Percentiles rank a stretch among this genome's conserved stretches.
phyloP scores from a whole-genome alignment of 2,329 filamentous ascomycete species.

The Monosporascus ibericus region DNA sequence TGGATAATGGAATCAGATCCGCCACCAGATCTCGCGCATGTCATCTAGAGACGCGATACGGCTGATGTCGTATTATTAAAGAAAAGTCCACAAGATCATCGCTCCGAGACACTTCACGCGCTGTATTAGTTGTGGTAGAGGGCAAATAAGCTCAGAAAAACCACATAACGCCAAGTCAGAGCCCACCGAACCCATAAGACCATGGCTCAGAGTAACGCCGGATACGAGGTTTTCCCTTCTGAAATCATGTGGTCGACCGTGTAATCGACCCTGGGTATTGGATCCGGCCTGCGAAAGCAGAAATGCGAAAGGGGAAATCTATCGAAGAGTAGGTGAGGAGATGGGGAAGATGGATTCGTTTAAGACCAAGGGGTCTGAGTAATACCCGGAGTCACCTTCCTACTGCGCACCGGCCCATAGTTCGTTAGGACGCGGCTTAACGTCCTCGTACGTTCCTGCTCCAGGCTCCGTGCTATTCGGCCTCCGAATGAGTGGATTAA shows the following conservation, averaged over 20 bases:
- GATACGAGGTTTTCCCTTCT: slow-evolving; percentile 5
- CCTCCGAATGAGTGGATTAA: slow-evolving; percentile 54
- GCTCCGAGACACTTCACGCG: not conserved
- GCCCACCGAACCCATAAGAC: not conserved
- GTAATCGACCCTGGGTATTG: slow-evolving; percentile 21
- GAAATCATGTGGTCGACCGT: slow-evolving; percentile 8
- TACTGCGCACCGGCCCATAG: slow-evolving; percentile 35
- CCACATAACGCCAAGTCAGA: slow-evolving; percentile 1
- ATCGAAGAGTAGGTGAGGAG: slow-evolving; percentile 4
- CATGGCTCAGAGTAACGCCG: slow-evolving; percentile 9
- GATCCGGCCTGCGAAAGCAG: slow-evolving; percentile 14
- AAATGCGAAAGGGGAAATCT: slow-evolving; percentile 16
- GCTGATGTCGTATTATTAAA: slow-evolving; percentile 10
- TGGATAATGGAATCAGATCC: slow-evolving; percentile 4
- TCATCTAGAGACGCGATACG: slow-evolving; percentile 5
- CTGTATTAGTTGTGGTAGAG: not conserved
- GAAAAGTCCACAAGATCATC: slow-evolving; percentile 8
- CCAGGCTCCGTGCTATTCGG: slow-evolving; percentile 68
- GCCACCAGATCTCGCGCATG: slow-evolving; percentile 7
- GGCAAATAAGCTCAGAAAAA: not conserved
- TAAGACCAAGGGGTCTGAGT: not conserved
- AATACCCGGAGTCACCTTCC: slow-evolving; percentile 1
- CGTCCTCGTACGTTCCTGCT: slow-evolving; percentile 49
- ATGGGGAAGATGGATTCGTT: not conserved
- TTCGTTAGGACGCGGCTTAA: slow-evolving; percentile 46